Evolutionary conservation across 495 filamentous ascomycete species (phyloP).

Genomic region (Coniosporium apollinis): DNA sequence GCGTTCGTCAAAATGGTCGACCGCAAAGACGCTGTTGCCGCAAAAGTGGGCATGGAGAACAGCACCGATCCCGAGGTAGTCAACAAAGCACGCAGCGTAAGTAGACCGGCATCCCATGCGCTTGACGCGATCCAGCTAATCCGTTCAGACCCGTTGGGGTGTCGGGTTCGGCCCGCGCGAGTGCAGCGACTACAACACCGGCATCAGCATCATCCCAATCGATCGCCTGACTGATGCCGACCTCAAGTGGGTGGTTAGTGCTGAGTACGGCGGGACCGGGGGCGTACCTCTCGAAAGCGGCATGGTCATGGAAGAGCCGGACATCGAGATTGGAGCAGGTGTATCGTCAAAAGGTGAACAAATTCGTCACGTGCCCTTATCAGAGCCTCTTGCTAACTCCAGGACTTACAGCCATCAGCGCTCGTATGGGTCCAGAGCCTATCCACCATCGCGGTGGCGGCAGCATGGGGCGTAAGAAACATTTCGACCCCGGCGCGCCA

Average conservation of each 20-base stretch:
- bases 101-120: background rate
- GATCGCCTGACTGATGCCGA: conserved; percentile 87
- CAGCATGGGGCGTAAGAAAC: conserved; percentile 28
- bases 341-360: conserved; percentile 69
- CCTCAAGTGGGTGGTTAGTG: conserved; percentile 90
- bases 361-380: conserved; percentile 5
- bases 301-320: conserved; percentile 87
- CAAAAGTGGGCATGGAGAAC: conserved; percentile 84
- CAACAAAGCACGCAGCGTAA: conserved; percentile 47
- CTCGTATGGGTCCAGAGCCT: conserved; percentile 57
- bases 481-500: conserved; percentile 4
- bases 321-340: conserved; percentile 95
- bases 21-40: conserved; percentile 64
- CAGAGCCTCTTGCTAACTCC: background rate
- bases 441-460: conserved; percentile 47
- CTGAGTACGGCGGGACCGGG: conserved; percentile 84
- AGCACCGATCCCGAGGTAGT: conserved; percentile 53
- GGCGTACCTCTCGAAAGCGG: conserved; percentile 64
- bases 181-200: conserved; percentile 87
- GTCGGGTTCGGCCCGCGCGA: conserved; percentile 95
- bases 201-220: conserved; percentile 87
- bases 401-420: conserved; percentile 46
- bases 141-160: conserved; percentile 71
- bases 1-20: conserved; percentile 98
- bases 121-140: conserved; percentile 1